Evolutionary conservation across 495 filamentous ascomycete genomes (phyloP), one percentile per base, ranked within the genome.

Genomic region (Penicillium roqueforti): DNA sequence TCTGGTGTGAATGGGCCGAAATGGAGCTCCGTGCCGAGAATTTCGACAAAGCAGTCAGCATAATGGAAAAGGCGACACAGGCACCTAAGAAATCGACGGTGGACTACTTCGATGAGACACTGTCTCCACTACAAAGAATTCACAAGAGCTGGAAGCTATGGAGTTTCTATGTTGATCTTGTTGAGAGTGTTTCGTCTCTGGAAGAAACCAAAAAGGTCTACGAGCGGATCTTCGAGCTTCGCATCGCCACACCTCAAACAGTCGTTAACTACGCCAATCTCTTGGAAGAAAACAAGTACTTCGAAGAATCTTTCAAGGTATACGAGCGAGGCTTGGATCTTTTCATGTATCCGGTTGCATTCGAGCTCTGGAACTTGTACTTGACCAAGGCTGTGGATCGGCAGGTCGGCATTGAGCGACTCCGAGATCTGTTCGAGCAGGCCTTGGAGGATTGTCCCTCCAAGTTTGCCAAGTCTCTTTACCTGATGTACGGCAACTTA

Each of bases 91-190:
- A 88, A 55, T 96, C 91, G 16, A 95, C 83, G 1, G 93, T 97
- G 20, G 95, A 99, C 71, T 99, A 97, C 68, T 99, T 97, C 60
- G 93, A 99, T 69, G 95, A 99, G 67, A 89, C 82, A 0, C 76
- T 99, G 7, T 89, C 89, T 5, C 92, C 95, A 9, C 95, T 97
- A 67, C 93, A 97, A 70, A 82, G 95, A 53, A 87, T 99, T 7
- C 95, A 99, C 73, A 99, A 97, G 79, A 95, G 90, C 67, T 99
- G 95, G 95, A 99, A 97, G 69, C 73, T 99, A 13, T 99, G 93
- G 93, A 93, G 89, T 76, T 99, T 97, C 79, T 99, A 99, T 62
- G 92, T 99, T 36, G 93, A 99, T 70, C 81, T 99, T 0, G 92
- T 99, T 10, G 93, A 99, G 68, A 93, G 89, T 71, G 91, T 96